phyloP scores from a whole-genome alignment of 768 basidiomycete genomes.

The Lactifluus subvellereus region DNA sequence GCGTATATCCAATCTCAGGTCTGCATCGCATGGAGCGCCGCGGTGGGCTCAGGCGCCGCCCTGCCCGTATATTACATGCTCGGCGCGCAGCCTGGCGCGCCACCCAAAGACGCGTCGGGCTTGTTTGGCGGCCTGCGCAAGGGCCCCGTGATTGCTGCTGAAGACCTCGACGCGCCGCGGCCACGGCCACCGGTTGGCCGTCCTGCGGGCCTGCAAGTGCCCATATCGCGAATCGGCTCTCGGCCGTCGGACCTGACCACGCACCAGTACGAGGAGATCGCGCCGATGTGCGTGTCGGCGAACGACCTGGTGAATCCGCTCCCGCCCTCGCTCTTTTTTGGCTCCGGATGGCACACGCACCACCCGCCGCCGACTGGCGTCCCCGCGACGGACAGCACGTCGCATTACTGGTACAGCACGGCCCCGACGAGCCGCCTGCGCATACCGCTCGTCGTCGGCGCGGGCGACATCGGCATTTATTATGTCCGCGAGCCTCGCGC shows the following conservation, averaged over 20 bases:
- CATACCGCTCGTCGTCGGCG: slow-evolving; percentile 77
- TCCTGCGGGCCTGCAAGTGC: slow-evolving; percentile 46
- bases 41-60: slow-evolving; percentile 27
- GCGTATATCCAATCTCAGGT: slow-evolving; percentile 88
- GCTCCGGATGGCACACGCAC: slow-evolving; percentile 81
- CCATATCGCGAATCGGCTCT: slow-evolving; percentile 64
- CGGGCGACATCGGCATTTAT: slow-evolving; percentile 91
- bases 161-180: slow-evolving; percentile 20
- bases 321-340: slow-evolving; percentile 89
- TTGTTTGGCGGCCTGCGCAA: slow-evolving; percentile 83
- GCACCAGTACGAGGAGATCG: slow-evolving; percentile 72
- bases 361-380: slow-evolving; percentile 49
- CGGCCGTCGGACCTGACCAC: slow-evolving; percentile 41
- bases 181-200: slow-evolving; percentile 18
- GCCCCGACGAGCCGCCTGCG: slow-evolving; percentile 77
- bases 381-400: slow-evolving; percentile 49
- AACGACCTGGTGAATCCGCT: slow-evolving; percentile 97
- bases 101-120: slow-evolving; percentile 48
- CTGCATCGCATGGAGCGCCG: slow-evolving; percentile 78
- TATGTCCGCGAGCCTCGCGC: slow-evolving; percentile 68
- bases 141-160: slow-evolving; percentile 34
- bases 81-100: slow-evolving; percentile 29
- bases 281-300: slow-evolving; percentile 91
- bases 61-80: slow-evolving; percentile 22
- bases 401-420: slow-evolving; percentile 91